Evolutionary conservation across 345 rosid species (phyloP).

Genomic region (Sisymbrium irio): DNA sequence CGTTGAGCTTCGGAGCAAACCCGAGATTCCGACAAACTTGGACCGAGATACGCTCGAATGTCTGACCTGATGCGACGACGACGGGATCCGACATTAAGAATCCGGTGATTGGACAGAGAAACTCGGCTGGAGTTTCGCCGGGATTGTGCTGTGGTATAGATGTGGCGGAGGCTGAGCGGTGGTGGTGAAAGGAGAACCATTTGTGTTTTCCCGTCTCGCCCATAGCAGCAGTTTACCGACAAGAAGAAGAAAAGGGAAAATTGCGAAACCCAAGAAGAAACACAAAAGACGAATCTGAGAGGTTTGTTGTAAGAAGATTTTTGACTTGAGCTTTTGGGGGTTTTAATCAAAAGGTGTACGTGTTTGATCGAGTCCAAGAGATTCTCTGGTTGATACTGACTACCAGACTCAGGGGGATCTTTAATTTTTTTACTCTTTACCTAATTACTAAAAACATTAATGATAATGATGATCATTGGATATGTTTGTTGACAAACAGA

Average conservation of each 20-base stretch:
- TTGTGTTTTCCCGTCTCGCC: constrained; percentile 56
- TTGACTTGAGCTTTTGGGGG: constrained; percentile 12
- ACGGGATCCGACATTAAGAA: constrained; percentile 78
- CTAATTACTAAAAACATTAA: background rate
- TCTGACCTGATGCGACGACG: constrained; percentile 78
- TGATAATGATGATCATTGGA: background rate
- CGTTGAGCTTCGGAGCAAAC: constrained; percentile 45
- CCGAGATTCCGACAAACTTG: constrained; percentile 60
- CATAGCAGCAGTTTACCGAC: constrained; percentile 35
- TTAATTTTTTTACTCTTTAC: background rate
- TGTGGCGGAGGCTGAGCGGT: constrained; percentile 38
- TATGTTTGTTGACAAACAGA: background rate
- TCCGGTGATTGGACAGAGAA: constrained; percentile 62
- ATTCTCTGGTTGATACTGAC: constrained; percentile 16
- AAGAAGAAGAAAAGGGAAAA: background rate
- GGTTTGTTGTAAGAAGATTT: constrained; percentile 17
- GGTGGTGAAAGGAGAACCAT: constrained; percentile 60
- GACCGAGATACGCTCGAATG: constrained; percentile 69
- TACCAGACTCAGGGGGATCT: background rate
- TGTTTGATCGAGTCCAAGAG: constrained; percentile 16
- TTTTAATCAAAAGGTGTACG: background rate
- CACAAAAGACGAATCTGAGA: background rate
- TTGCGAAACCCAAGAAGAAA: background rate
- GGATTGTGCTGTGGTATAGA: constrained; percentile 5
- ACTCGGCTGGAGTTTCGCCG: constrained; percentile 53